These are phyloP conservation scores for Boletus pseudopeckii DNA, from an alignment of 768 basidiomycete genomes.

Conservation along the genomic window DNA sequence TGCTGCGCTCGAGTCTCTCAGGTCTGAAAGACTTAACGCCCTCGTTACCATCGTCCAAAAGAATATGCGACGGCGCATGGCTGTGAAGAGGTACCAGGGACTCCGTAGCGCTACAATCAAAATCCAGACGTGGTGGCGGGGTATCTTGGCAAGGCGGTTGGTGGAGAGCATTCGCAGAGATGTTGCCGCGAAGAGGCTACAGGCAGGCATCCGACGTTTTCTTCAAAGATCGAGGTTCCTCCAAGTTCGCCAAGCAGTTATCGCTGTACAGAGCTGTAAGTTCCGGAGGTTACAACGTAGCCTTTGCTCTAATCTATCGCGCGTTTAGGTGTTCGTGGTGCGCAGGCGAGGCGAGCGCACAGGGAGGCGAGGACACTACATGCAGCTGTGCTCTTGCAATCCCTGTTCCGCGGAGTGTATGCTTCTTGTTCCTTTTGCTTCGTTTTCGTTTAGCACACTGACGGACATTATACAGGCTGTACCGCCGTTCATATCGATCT, in stretches of 20 bases:
- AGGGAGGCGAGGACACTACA: slow-evolving; percentile 49
- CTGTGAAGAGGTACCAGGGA: slow-evolving; percentile 71
- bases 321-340: slow-evolving; percentile 66
- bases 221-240: slow-evolving; percentile 71
- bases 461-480: slow-evolving; percentile 40
- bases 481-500: slow-evolving; percentile 49
- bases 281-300: slow-evolving; percentile 17
- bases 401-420: slow-evolving; percentile 84
- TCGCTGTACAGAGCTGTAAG: slow-evolving; percentile 84
- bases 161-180: slow-evolving; percentile 71
- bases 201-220: slow-evolving; percentile 67
- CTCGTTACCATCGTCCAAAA: slow-evolving; percentile 97
- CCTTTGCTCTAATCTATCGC: slow-evolving; percentile 5
- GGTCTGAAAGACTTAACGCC: slow-evolving; percentile 81
- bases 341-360: slow-evolving; percentile 61
- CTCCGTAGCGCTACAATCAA: slow-evolving; percentile 72
- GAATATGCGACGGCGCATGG: slow-evolving; percentile 88
- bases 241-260: slow-evolving; percentile 56
- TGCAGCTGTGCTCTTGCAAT: slow-evolving; percentile 76
- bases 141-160: slow-evolving; percentile 70
- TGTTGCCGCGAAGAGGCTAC: slow-evolving; percentile 72
- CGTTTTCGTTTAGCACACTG: not conserved
- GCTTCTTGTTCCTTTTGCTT: slow-evolving; percentile 34
- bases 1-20: slow-evolving; percentile 87
- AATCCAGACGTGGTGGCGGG: slow-evolving; percentile 94